phyloP scores from a whole-genome alignment of 495 filamentous ascomycete species.

The Tuber aestivum region DNA sequence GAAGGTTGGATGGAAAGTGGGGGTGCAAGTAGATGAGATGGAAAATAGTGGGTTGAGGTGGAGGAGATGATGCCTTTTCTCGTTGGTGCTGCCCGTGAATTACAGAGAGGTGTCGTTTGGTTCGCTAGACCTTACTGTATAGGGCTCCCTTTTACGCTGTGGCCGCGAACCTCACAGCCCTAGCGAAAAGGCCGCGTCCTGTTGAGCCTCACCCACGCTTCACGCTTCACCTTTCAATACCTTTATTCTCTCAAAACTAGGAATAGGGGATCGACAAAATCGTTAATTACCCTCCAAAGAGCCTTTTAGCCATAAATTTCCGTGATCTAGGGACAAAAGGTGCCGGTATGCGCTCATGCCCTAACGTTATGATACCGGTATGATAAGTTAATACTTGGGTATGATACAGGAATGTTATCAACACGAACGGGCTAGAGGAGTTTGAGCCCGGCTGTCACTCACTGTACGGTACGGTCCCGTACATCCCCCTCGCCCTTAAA shows the following conservation, averaged over 20 bases:
- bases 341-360: not conserved
- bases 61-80: conserved; percentile 33
- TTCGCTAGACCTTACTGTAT: conserved; percentile 1
- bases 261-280: not conserved
- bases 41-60: conserved; percentile 29
- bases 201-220: not conserved
- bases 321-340: not conserved
- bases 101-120: conserved; percentile 39
- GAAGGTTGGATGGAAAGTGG: conserved; percentile 36
- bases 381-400: too few relatives aligned
- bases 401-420: not conserved
- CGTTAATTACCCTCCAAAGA: not conserved
- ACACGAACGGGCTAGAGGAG: too few relatives aligned
- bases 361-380: not conserved
- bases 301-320: not conserved
- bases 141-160: not conserved
- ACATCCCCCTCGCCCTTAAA: too few relatives aligned
- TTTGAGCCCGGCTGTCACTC: too few relatives aligned
- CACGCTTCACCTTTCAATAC: not conserved
- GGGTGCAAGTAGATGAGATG: conserved; percentile 31
- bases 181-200: not conserved
- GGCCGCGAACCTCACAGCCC: not conserved
- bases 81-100: conserved; percentile 33
- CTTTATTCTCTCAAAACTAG: not conserved
- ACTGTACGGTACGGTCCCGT: too few relatives aligned